Evolutionary conservation across 2,329 filamentous ascomycete genomes (phyloP).

Genomic region (Penicillium sp.): DNA sequence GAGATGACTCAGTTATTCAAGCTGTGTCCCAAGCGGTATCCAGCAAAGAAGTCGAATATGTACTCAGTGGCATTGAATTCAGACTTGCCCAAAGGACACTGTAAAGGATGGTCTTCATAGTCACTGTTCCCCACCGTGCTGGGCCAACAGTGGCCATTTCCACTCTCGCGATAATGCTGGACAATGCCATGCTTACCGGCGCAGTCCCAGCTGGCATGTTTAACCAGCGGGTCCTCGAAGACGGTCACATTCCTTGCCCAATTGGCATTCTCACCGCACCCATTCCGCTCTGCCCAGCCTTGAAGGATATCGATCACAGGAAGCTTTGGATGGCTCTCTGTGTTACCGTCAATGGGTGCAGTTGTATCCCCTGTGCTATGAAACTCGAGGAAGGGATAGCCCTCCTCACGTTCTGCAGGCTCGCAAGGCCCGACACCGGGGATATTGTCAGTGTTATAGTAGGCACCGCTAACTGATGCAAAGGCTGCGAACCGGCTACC

Average conservation of each 20-base stretch:
- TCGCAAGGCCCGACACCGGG: constrained; percentile 28
- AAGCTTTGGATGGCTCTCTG: constrained; percentile 5
- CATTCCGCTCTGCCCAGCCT: constrained; percentile 22
- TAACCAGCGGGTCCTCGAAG: constrained; percentile 19
- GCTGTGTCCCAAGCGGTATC: constrained; percentile 23
- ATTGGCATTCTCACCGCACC: constrained; percentile 14
- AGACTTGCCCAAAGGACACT: constrained; percentile 21
- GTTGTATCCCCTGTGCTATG: constrained; percentile 27
- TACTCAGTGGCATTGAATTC: constrained; percentile 24
- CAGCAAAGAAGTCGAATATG: constrained; percentile 25
- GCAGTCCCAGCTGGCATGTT: constrained; percentile 25
- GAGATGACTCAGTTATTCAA: background rate
- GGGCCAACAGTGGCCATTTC: constrained; percentile 28
- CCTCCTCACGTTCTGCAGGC: constrained; percentile 34
- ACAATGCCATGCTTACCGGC: constrained; percentile 20
- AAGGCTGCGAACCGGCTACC: constrained; percentile 55
- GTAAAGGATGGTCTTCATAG: constrained; percentile 5
- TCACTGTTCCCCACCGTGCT: constrained; percentile 23
- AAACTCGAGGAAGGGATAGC: constrained; percentile 29
- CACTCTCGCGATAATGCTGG: constrained; percentile 24
- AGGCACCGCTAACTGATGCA: constrained; percentile 53
- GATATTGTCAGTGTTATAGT: constrained; percentile 39
- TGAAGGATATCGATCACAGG: constrained; percentile 24
- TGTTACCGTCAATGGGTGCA: constrained; percentile 23
- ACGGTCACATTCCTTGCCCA: constrained; percentile 23